Evolutionary conservation across 2,329 filamentous ascomycete genomes (phyloP), one percentile per base, ranked within the genome.

Genomic region (Eutypa lata): DNA sequence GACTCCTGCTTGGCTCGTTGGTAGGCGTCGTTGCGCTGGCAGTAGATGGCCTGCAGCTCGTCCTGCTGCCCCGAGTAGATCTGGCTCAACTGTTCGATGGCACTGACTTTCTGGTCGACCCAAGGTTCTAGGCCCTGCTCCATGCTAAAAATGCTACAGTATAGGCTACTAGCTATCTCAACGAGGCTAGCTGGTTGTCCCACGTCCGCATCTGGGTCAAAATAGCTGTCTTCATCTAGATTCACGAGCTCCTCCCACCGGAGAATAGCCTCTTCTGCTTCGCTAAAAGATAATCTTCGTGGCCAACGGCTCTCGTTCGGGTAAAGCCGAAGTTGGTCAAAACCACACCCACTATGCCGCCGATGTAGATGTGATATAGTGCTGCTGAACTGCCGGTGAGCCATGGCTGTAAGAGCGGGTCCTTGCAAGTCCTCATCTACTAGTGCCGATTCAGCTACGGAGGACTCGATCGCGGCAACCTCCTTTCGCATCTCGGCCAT

Each of bases 221-320:
- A 13, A 26, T 24, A 14, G 3, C 61, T 68, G 18, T 77, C 73
- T 28, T 71, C 67, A 3, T 63, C 56, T 2, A 78, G 55, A 51
- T 74, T 71, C 3, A 75, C 68, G 24, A 87, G 69, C 47, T 82
- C 78, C 5, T 81, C 74, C 88, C 88, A 91, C 16, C 73, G 76
- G 1, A 91, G 72, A 7, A 92, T 73, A n/a, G 85, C 88, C 55
- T 91, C 87, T 70, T 90, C 88, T 1, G 87, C 89, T 44, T 87
- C 79, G 53, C 86, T 85, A 67, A 92, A 92, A 3, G 88, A 91
- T 57, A 92, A 77, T 43, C 88, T 82, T 2, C 88, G 83, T 1
- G 88, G 83, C 81, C 86, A 90, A 53, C 81, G 82, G 26, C 77
- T 76, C 56, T 89, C 84, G 55, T 83, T 78, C 2, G 74, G 57